phyloP scores from a whole-genome alignment of 352 stramenopile genomes.

The Peronospora belbahrii region DNA sequence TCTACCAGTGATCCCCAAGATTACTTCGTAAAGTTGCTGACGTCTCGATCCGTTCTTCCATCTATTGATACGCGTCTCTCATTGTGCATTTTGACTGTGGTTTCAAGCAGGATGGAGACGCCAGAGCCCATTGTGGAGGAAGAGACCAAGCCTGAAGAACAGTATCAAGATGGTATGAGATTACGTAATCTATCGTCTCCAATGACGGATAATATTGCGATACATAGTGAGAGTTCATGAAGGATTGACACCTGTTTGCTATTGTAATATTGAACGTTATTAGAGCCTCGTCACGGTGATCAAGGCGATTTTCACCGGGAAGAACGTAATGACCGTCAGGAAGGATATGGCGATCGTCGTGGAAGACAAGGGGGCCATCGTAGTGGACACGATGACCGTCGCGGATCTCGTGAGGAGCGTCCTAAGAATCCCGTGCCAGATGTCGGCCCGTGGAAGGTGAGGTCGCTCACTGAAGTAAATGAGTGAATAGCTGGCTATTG shows the following conservation, averaged over 20 bases:
- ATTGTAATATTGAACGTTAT: conserved; percentile 1
- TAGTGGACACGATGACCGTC: conserved; percentile 27
- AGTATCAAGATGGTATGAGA: conserved; percentile 24
- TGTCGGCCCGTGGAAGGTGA: conserved; percentile 69
- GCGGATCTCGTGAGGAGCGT: conserved; percentile 34
- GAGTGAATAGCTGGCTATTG: neutral
- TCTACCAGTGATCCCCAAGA: conserved; percentile 32
- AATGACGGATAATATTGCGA: neutral
- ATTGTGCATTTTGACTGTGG: neutral
- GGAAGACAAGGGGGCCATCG: conserved; percentile 36
- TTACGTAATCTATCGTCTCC: neutral
- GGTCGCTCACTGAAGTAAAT: neutral
- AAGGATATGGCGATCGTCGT: conserved; percentile 22
- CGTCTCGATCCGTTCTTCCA: neutral
- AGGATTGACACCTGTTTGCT: conserved; percentile 1
- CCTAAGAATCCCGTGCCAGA: conserved; percentile 76
- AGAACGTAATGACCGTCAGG: conserved; percentile 17
- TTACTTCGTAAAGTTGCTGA: conserved; percentile 32
- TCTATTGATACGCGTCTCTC: conserved; percentile 13
- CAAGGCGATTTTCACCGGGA: conserved; percentile 13
- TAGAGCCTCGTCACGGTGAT: conserved; percentile 22
- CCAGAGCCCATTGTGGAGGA: conserved; percentile 34
- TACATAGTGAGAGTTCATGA: neutral
- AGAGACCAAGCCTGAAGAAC: conserved; percentile 28
- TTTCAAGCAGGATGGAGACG: conserved; percentile 20